A percentile compares a stretch with the other conserved stretches of the same genome.
These are phyloP conservation scores for Candida sakaeoensis DNA, from an alignment of 805 yeast species.

Conservation along the genomic window DNA sequence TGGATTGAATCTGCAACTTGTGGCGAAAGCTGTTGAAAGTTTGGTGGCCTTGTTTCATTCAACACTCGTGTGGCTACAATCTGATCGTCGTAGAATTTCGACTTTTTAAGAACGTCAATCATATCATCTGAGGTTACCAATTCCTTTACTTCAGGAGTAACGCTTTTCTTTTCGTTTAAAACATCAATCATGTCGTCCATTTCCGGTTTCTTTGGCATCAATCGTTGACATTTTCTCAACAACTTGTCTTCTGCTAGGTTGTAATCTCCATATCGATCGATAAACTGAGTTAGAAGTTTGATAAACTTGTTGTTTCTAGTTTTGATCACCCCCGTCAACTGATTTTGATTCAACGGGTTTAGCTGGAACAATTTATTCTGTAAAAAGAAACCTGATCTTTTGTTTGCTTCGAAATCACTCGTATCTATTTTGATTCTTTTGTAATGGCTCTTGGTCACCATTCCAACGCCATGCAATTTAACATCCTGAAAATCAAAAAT, in stretches of 20 bases:
- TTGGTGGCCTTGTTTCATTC: slow-evolving; percentile 43
- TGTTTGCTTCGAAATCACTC: slow-evolving; percentile 10
- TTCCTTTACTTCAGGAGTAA: slow-evolving; percentile 8
- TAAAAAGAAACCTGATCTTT: slow-evolving; percentile 21
- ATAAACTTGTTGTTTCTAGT: slow-evolving; percentile 54
- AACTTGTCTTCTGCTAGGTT: slow-evolving; percentile 42
- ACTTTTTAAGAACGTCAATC: slow-evolving; percentile 43
- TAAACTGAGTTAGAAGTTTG: slow-evolving; percentile 3
- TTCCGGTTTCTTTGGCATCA: slow-evolving; percentile 47
- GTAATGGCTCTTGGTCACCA: slow-evolving; percentile 20
- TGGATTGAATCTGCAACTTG: slow-evolving; percentile 31
- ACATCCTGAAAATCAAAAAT: slow-evolving; percentile 79
- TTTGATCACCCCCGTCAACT: slow-evolving; percentile 57
- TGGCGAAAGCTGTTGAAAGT: slow-evolving; percentile 36
- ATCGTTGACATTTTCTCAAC: slow-evolving; percentile 25
- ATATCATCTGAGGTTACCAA: slow-evolving; percentile 34
- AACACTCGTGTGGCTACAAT: slow-evolving; percentile 51
- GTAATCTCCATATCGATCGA: slow-evolving; percentile 12
- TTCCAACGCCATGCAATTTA: slow-evolving; percentile 45
- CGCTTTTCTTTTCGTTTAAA: slow-evolving; percentile 11
- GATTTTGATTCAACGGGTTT: slow-evolving; percentile 51
- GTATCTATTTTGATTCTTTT: slow-evolving; percentile 9
- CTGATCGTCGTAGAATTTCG: slow-evolving; percentile 59
- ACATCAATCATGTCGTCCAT: slow-evolving; percentile 50
- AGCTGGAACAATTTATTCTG: slow-evolving; percentile 41